These are phyloP conservation scores for Oryza officinalis DNA, from an alignment of 176 grass and related monocot species.

Conservation along the genomic window DNA sequence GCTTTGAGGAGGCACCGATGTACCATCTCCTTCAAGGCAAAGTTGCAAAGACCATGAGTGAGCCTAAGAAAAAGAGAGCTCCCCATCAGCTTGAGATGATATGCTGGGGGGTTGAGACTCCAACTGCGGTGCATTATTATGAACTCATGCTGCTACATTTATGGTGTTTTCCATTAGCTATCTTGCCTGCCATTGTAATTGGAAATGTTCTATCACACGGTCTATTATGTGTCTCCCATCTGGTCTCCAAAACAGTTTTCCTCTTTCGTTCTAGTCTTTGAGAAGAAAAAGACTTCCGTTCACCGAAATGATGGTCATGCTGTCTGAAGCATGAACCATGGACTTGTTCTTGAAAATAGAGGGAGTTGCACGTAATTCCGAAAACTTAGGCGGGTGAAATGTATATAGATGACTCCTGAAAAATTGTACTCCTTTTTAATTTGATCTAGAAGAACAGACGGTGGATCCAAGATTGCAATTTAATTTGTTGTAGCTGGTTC, in stretches of 20 bases:
- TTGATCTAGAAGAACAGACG: not conserved
- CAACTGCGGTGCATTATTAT: constrained; percentile 20
- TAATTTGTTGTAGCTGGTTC: not conserved
- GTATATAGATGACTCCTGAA: no score
- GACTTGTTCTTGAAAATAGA: not conserved
- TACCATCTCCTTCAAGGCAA: constrained; percentile 39
- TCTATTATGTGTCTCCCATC: constrained; percentile 26
- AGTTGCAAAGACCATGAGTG: constrained; percentile 26
- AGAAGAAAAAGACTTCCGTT: constrained; percentile 12
- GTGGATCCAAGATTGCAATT: not conserved
- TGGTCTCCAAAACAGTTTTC: not conserved
- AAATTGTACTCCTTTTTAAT: not conserved
- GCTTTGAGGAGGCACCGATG: not conserved
- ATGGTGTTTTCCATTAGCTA: not conserved
- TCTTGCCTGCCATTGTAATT: constrained; percentile 33
- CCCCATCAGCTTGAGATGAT: constrained; percentile 35
- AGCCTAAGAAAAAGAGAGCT: constrained; percentile 29
- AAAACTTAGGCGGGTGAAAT: not conserved
- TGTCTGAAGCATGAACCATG: constrained; percentile 1
- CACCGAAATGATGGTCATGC: constrained; percentile 25
- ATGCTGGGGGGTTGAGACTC: constrained; percentile 32
- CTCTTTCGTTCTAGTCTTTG: constrained; percentile 27
- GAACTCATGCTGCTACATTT: constrained; percentile 28
- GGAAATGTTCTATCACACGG: constrained; percentile 22
- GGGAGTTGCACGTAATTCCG: not conserved